Percentiles rank a stretch among this genome's conserved stretches.
These are phyloP conservation scores for Erodium maritimum DNA, from an alignment of 345 rosid genomes.

Conservation along the genomic window DNA sequence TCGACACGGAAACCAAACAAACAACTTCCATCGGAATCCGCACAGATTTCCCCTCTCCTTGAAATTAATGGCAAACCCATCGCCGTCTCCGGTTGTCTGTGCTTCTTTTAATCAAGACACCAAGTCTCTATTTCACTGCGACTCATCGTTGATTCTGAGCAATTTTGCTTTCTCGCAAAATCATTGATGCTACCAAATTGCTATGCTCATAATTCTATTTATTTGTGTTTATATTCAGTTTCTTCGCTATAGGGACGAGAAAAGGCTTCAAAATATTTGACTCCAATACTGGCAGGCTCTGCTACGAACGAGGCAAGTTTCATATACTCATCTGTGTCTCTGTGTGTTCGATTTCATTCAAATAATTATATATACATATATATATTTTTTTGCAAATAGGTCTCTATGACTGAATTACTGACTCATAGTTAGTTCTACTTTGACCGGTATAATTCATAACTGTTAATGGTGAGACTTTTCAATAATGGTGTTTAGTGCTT, in stretches of 20 bases:
- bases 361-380: not conserved
- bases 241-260: constrained; percentile 57
- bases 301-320: constrained; percentile 60
- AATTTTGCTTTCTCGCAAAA: not conserved
- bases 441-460: too few species aligned
- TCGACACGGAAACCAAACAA: too few species aligned
- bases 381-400: not conserved
- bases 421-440: too few species aligned
- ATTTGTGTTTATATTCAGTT: constrained; percentile 24
- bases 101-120: constrained; percentile 89
- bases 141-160: not conserved
- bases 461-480: too few species aligned
- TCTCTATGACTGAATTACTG: not conserved
- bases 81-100: constrained; percentile 41
- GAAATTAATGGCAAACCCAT: not conserved
- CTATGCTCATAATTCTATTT: constrained; percentile 1
- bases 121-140: constrained; percentile 23
- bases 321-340: not conserved
- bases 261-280: constrained; percentile 71
- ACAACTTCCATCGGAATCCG: too few species aligned
- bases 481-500: too few species aligned
- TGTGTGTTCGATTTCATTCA: not conserved
- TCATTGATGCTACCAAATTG: not conserved
- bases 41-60: too few species aligned
- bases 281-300: constrained; percentile 68